Evolutionary conservation across 495 filamentous ascomycete genomes (phyloP).

Genomic region (Annulohypoxylon stygium): DNA sequence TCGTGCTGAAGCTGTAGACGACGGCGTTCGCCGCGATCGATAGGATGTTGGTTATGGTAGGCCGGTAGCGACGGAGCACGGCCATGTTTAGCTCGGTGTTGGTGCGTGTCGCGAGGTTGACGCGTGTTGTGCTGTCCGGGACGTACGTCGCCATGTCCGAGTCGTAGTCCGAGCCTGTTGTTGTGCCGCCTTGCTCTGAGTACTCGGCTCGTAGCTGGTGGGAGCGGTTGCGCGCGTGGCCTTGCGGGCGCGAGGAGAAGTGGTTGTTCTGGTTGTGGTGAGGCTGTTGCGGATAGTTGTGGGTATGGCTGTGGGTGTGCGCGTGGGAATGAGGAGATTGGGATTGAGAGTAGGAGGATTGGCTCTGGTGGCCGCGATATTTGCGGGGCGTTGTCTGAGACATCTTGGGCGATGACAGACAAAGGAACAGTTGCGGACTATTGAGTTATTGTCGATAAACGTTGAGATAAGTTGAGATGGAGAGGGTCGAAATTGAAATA

Average conservation of each 20-base stretch:
- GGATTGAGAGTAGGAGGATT: conserved; percentile 16
- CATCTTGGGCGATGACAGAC: conserved; percentile 28
- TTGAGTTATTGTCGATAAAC: conserved; percentile 7
- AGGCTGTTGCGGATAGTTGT: conserved; percentile 44
- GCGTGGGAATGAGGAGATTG: conserved; percentile 26
- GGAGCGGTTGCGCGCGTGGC: conserved; percentile 40
- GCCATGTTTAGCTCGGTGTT: conserved; percentile 86
- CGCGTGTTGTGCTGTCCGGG: conserved; percentile 42
- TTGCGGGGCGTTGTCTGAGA: conserved; percentile 47
- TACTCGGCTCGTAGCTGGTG: conserved; percentile 43
- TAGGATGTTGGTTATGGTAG: conserved; percentile 73
- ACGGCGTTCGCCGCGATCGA: conserved; percentile 83
- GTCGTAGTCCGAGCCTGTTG: conserved; percentile 75
- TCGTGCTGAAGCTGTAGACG: conserved; percentile 77
- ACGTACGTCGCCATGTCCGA: conserved; percentile 56
- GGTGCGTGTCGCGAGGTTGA: conserved; percentile 66
- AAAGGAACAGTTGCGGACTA: neutral
- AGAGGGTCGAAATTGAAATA: neutral
- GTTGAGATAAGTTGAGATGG: conserved; percentile 1
- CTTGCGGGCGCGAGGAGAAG: conserved; percentile 36
- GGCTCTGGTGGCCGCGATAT: conserved; percentile 29
- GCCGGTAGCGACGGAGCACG: conserved; percentile 81
- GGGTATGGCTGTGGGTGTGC: conserved; percentile 31
- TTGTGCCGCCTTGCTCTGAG: conserved; percentile 28
- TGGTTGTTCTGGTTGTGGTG: conserved; percentile 47